Percentiles rank a stretch among this genome's conserved stretches.
phyloP scores from a whole-genome alignment of 345 rosid species.

The Erodium maritimum region DNA sequence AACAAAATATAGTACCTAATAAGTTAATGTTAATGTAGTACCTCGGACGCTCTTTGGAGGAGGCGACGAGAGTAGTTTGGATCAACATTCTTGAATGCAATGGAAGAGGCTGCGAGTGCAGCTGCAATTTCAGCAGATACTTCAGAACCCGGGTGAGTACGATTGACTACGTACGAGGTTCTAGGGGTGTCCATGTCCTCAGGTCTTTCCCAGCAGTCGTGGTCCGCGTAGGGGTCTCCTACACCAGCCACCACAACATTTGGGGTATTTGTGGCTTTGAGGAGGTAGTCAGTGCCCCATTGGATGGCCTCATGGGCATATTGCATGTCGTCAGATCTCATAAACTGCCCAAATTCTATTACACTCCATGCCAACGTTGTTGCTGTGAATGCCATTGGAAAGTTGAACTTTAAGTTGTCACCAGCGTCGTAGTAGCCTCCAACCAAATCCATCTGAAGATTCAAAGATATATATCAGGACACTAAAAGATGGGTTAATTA shows the following conservation, averaged over 20 bases:
- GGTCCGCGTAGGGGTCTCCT: slow-evolving; percentile 55
- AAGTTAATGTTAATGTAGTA: slow-evolving; percentile 4
- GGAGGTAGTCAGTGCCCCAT: slow-evolving; percentile 73
- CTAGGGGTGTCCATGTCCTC: slow-evolving; percentile 91
- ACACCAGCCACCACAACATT: slow-evolving; percentile 39
- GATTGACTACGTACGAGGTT: slow-evolving; percentile 44
- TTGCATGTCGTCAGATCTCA: slow-evolving; percentile 27
- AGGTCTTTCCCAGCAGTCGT: slow-evolving; percentile 86
- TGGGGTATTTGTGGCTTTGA: slow-evolving; percentile 61
- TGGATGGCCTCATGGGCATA: slow-evolving; percentile 44
- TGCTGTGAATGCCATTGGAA: slow-evolving; percentile 82
- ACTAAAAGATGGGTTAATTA: too few relatives aligned
- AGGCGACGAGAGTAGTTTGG: slow-evolving; percentile 33
- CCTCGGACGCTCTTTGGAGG: slow-evolving; percentile 42
- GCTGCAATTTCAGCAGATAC: slow-evolving; percentile 82
- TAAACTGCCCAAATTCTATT: slow-evolving; percentile 41
- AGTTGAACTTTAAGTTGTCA: slow-evolving; percentile 76
- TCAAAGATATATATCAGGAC: too few relatives aligned
- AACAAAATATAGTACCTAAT: background rate
- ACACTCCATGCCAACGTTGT: slow-evolving; percentile 77
- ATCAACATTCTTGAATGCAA: slow-evolving; percentile 42
- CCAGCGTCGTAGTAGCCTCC: slow-evolving; percentile 98
- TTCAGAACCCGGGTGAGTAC: slow-evolving; percentile 62
- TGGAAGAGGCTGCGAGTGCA: slow-evolving; percentile 72
- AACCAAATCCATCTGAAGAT: slow-evolving; percentile 51